These are phyloP conservation scores for Suhomyces sp. DNA, from an alignment of 805 yeast genomes.

Conservation along the genomic window DNA sequence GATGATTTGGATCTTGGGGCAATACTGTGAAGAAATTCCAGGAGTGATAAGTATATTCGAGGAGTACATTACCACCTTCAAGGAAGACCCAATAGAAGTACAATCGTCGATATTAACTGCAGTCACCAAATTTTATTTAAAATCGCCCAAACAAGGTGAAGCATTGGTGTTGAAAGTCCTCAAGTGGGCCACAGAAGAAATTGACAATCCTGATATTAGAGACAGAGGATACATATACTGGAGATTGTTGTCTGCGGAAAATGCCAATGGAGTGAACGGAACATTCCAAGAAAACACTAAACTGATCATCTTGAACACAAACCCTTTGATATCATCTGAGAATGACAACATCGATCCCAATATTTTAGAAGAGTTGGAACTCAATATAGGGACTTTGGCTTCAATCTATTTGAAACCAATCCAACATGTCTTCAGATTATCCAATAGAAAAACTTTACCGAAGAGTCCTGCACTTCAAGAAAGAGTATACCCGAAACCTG, in stretches of 20 bases:
- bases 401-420: constrained; percentile 84
- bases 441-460: constrained; percentile 51
- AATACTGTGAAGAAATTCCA: constrained; percentile 52
- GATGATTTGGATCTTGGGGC: constrained; percentile 82
- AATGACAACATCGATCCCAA: constrained; percentile 68
- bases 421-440: constrained; percentile 69
- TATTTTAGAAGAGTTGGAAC: constrained; percentile 76
- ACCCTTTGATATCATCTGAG: constrained; percentile 65
- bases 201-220: constrained; percentile 80
- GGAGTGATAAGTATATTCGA: constrained; percentile 41
- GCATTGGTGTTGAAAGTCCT: constrained; percentile 56
- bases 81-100: constrained; percentile 69
- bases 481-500: constrained; percentile 13
- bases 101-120: constrained; percentile 76
- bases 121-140: constrained; percentile 63
- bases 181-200: constrained; percentile 69
- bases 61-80: constrained; percentile 46
- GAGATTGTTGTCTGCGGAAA: constrained; percentile 60
- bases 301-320: constrained; percentile 54
- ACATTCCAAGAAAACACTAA: constrained; percentile 41
- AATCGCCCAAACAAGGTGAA: constrained; percentile 55
- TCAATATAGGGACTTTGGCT: constrained; percentile 78
- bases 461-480: constrained; percentile 45
- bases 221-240: constrained; percentile 85
- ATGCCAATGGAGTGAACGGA: constrained; percentile 38